Percentiles rank a stretch among this genome's conserved stretches.
Conservation (phyloP, 2,329 filamentous ascomycete genomes). For the Hawksworthiomyces lignivorus region DNA sequence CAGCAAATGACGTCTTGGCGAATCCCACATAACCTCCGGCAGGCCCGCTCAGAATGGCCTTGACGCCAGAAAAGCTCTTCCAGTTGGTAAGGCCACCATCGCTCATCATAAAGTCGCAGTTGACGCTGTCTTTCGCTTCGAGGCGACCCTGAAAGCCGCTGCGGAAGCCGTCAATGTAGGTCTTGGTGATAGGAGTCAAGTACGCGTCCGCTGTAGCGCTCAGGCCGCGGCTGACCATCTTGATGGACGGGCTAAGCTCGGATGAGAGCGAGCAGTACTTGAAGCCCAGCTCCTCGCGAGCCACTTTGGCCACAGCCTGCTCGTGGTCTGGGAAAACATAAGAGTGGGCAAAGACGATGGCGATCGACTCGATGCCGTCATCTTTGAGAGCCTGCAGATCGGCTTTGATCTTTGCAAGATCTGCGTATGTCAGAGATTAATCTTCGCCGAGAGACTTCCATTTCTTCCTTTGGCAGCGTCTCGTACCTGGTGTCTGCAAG, state of each 20-base stretch:
- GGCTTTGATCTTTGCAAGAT: constrained; percentile 51
- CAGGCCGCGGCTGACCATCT: constrained; percentile 60
- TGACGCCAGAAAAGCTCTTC: constrained; percentile 18
- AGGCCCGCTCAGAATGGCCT: constrained; percentile 61
- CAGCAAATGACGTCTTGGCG: constrained; percentile 64
- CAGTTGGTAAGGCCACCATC: constrained; percentile 35
- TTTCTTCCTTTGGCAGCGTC: constrained; percentile 64
- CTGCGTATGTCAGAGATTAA: constrained; percentile 63
- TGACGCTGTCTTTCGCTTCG: constrained; percentile 46
- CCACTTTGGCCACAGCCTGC: constrained; percentile 64
- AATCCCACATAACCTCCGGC: constrained; percentile 67
- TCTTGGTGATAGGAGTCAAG: constrained; percentile 61
- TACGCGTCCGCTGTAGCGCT: constrained; percentile 69
- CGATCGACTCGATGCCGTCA: constrained; percentile 18
- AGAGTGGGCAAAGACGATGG: constrained; percentile 32
- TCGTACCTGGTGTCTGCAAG: constrained; percentile 37
- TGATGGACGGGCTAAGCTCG: constrained; percentile 35
- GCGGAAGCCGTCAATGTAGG: constrained; percentile 61
- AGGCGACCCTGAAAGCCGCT: constrained; percentile 50
- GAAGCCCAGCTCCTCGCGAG: constrained; percentile 19
- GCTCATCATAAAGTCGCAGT: constrained; percentile 82
- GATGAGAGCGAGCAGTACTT: too few species aligned
- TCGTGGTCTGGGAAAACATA: constrained; percentile 80
- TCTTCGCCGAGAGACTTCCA: too few species aligned
- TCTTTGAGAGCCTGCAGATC: constrained; percentile 62